Base-by-base conservation (phyloP, 169 alveolate species). In the Plasmodium knowlesi region DNA sequence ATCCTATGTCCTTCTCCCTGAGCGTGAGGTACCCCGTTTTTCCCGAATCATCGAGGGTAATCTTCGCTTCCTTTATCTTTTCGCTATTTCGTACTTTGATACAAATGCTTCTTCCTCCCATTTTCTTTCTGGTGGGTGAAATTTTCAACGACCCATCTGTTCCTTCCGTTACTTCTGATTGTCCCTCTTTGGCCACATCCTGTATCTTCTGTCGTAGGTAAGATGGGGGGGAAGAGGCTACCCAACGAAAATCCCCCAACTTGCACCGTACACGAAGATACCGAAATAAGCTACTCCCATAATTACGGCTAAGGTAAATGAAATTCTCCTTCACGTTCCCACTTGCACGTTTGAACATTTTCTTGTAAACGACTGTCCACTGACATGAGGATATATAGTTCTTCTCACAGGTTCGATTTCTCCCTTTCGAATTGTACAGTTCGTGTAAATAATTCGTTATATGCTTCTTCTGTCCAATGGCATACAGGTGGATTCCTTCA, bases 351-450 rank as follows among this genome's bases (percentile, higher is more conserved):
- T 12, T 19, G 39, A 79, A 25, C 16, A 89, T 80, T 22, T 89
- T 89, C 46, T 89, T 89, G 43, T 89, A 89, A 16, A 79, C 83
- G 19, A 89, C 94, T 1, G 85, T 79, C 94, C 94, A 89, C 46
- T 89, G 94, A 6, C 73, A 79, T 19, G 94, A 89, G 10, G 90
- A 80, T 25, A 50, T 25, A 0, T 19, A 0, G 53, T 89, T 89
- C 73, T 89, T 89, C 50, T 67, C 22, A 50, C 61, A 50, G 2
- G 22, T 67, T 22, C 82, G 41, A 43, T 37, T 50, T 89, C 32
- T 41, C 53, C 53, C 37, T 67, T 19, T 28, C 25, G 80, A 14
- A 22, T 61, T 89, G 37, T 89, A 89, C n/a, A 89, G 46, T 12
- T 54, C 22, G 73, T 89, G 94, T 22, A 89, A 30, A 73, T 34